Conservation (phyloP, 2,329 filamentous ascomycete genomes). For the Aureobasidium sp. region DNA sequence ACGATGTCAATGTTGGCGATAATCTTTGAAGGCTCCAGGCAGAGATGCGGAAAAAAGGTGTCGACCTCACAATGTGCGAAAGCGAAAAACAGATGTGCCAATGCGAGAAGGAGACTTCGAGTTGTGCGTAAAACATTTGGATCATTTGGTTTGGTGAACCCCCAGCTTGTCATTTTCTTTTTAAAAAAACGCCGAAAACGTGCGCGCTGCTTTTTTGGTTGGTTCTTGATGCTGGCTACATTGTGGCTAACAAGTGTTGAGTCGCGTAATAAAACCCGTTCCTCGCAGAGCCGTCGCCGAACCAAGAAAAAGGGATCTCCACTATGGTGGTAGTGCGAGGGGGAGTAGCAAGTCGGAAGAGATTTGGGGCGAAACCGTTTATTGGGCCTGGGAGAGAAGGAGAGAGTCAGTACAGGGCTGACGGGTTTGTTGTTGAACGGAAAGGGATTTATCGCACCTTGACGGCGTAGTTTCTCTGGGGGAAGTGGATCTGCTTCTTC, state of each 20-base stretch:
- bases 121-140: constrained; percentile 10
- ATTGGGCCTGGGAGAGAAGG: constrained; percentile 2
- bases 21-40: not conserved
- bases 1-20: not conserved
- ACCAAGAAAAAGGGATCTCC: constrained; percentile 8
- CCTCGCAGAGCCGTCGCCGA: constrained; percentile 13
- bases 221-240: constrained; percentile 7
- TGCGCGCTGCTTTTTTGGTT: constrained; percentile 8
- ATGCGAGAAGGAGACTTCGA: not conserved
- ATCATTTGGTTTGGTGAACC: constrained; percentile 2
- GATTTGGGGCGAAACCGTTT: constrained; percentile 13
- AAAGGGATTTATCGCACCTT: constrained; percentile 55
- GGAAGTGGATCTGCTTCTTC: constrained; percentile 95
- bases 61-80: not conserved
- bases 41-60: not conserved
- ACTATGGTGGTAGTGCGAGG: not conserved
- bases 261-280: not conserved
- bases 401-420: not conserved
- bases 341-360: constrained; percentile 11
- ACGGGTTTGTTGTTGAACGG: not conserved
- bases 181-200: constrained; percentile 5
- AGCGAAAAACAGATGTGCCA: not conserved
- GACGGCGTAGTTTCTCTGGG: constrained; percentile 96
- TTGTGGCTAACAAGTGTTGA: constrained; percentile 7
- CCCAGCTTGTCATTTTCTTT: constrained; percentile 10